Conservation (phyloP, 108 stramenopile genomes). For the Cyclostephanos tholiformis region DNA sequence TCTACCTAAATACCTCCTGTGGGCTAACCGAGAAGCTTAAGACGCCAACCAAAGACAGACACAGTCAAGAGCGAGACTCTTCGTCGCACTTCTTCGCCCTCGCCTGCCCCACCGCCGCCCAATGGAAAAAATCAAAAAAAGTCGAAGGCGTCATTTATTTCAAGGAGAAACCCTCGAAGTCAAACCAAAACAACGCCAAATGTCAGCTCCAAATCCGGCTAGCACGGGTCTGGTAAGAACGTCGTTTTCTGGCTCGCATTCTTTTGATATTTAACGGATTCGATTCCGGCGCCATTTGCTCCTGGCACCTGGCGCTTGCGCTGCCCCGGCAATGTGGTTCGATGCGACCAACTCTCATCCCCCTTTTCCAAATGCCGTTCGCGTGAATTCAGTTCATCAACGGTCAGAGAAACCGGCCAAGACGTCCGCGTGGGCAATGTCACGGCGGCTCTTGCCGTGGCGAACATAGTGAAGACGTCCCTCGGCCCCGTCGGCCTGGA, state of each 20-base stretch:
- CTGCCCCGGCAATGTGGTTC: constrained; percentile 1
- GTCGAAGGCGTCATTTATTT: too few relatives aligned
- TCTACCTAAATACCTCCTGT: too few relatives aligned
- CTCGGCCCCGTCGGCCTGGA: constrained; percentile 99
- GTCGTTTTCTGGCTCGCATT: too few relatives aligned
- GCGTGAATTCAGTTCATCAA: constrained; percentile 67
- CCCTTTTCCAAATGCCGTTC: background rate
- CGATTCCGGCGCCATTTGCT: background rate
- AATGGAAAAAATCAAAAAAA: too few relatives aligned
- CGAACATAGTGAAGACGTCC: constrained; percentile 99
- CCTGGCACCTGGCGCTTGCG: background rate
- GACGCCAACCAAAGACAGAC: too few relatives aligned
- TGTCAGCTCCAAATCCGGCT: constrained; percentile 49
- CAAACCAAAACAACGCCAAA: background rate
- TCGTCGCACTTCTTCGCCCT: too few relatives aligned
- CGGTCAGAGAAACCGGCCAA: constrained; percentile 87
- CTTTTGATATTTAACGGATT: background rate
- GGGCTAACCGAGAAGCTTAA: too few relatives aligned
- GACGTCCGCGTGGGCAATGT: constrained; percentile 96
- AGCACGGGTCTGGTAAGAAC: constrained; percentile 54
- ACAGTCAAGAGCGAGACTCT: too few relatives aligned
- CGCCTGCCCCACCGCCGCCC: too few relatives aligned
- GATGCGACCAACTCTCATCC: background rate
- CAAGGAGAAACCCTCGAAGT: too few relatives aligned
- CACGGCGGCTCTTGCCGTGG: constrained; percentile 97